These are phyloP conservation scores for Cytospora leucostoma DNA, from an alignment of 2,329 filamentous ascomycete genomes.

Conservation along the genomic window DNA sequence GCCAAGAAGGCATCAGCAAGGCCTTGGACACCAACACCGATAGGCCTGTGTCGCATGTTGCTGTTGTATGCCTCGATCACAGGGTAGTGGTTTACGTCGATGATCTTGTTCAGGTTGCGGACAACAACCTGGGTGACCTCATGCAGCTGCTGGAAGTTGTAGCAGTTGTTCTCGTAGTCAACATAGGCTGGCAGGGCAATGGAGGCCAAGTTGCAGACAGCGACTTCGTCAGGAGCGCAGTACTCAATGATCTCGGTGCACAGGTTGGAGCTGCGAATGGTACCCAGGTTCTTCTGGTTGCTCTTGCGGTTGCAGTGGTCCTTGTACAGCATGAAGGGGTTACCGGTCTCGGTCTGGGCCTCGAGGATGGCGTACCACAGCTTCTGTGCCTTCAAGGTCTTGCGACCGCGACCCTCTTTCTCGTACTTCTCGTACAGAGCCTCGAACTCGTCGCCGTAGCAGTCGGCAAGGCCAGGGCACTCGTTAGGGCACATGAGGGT, in stretches of 20 bases:
- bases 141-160: constrained; percentile 96
- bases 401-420: constrained; percentile 79
- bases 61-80: constrained; percentile 90
- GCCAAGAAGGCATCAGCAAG: constrained; percentile 97
- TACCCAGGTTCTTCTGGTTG: constrained; percentile 99
- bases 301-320: constrained; percentile 98
- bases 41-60: constrained; percentile 95
- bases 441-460: constrained; percentile 97
- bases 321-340: constrained; percentile 99
- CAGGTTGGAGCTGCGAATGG: constrained; percentile 96
- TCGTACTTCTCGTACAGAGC: constrained; percentile 93
- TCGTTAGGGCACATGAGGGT: constrained; percentile 98
- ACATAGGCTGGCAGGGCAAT: constrained; percentile 89
- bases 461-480: constrained; percentile 90
- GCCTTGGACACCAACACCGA: constrained; percentile 96
- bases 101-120: constrained; percentile 96
- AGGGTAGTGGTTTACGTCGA: constrained; percentile 98
- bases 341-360: constrained; percentile 97
- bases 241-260: constrained; percentile 99
- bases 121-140: constrained; percentile 91
- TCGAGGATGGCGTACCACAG: constrained; percentile 99
- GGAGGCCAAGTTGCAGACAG: constrained; percentile 96
- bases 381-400: constrained; percentile 96
- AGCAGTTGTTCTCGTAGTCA: constrained; percentile 79
- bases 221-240: constrained; percentile 94